Evolutionary conservation across 2,329 filamentous ascomycete genomes (phyloP), one percentile per base, ranked within the genome.

Genomic region (Xylaria sp.): DNA sequence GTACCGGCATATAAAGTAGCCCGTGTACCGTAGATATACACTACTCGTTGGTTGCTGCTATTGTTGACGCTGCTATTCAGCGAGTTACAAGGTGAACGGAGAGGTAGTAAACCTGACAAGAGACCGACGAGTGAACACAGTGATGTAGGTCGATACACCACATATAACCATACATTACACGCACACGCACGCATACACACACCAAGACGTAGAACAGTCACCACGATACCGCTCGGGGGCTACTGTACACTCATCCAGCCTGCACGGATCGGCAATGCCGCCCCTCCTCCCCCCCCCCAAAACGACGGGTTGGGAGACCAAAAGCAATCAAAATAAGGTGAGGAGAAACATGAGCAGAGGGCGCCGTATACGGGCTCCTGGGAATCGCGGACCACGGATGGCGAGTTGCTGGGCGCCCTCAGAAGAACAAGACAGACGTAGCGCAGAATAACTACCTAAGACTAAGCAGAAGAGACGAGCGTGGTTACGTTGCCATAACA

Each of bases 381-480:
- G 61, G 57, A 55, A 61, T 50, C 51, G 40, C 7, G 57, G 53
- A 56, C 61, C 60, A 51, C 21, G 28, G 49, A 63, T 63, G 12
- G 25, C 37, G 40, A 33, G 31, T 55, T 28, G 17, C 17, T 46
- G 60, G 60, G 35, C 38, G 50, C 3, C 45, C 45, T 19, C 60
- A 45, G 56, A 59, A 59, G 60, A 59, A 55, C 60, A 63, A 40
- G 51, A 57, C 55, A 63, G 50, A 51, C 19, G 33, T 8, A 51
- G 49, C 14, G 37, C 49, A 25, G 49, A 51, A 25, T 31, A 47
- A 45, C n/a, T n/a, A n/a, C n/a, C n/a, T n/a, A n/a, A n/a, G n/a
- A n/a, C n/a, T n/a, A n/a, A n/a, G n/a, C n/a, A n/a, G n/a, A n/a
- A n/a, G n/a, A n/a, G n/a, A n/a, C 25, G 42, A 45, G 35, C 23